Base-by-base conservation (phyloP, 2,329 filamentous ascomycete species). In the Fusarium sp. region DNA sequence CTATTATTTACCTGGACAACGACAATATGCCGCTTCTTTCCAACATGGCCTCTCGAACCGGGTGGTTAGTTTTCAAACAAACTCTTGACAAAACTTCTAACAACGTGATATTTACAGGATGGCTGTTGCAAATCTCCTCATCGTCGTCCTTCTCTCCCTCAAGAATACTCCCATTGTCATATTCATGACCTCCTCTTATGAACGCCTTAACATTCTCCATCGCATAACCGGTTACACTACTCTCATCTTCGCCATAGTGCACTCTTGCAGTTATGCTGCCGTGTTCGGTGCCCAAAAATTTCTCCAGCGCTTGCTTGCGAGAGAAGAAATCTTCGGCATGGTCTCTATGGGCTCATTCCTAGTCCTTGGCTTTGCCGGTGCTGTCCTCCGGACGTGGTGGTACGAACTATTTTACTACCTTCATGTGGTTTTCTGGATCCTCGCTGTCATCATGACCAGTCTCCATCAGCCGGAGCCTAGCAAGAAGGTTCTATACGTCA, bases 101-200 rank as follows among this genome's bases (percentile, higher is more conserved):
- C 56, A 15, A 61, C 48, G 26, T 24, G 24, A 13, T 18, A 20
- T n/a, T 3, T 39, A 20, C 35, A 85, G 84, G 84, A 77, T 85
- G 65, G 77, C 81, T 3, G 72, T 84, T 22, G 77, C 70, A 17
- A 91, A 91, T 73, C 78, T 89, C 36, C 80, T 83, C 18, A 80
- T 91, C 22, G 83, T 89, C 18, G 81, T 89, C 18, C 86, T 90
- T 55, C 80, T 91, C 22, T 83, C 86, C 3, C 81, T 91, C 47
- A 90, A 90, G 74, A 90, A 90, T 75, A 90, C 89, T 0, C 89
- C 89, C 0, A 78, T 91, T 24, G 86, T 86, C 0, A 85, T 85
- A 66, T 72, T 91, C 17, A 87, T 86, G 3, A 81, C 84, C 4
- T 88, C 86, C 75, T 90, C 88, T 10, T 89, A 91, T 77, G 89